A percentile compares a stretch with the other conserved stretches of the same genome.
Evolutionary conservation across 1,139 yeast genomes (phyloP).

Genomic region (Schwanniomyces etchellsii): DNA sequence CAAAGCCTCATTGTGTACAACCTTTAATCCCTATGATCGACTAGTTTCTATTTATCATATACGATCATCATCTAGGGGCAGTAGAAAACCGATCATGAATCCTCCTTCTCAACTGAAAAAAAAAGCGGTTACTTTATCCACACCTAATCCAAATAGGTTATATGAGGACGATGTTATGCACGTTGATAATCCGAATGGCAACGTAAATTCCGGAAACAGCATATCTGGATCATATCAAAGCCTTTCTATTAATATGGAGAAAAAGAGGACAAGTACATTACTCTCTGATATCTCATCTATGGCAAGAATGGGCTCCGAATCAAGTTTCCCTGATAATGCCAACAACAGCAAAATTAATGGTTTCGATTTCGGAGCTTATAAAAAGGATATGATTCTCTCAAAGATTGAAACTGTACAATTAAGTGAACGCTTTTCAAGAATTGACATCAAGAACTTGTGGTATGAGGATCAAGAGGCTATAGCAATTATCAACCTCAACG

Average conservation of each 20-base stretch:
- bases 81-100: slow-evolving; percentile 5
- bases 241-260: slow-evolving; percentile 39
- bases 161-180: slow-evolving; percentile 33
- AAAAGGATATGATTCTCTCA: slow-evolving; percentile 66
- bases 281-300: slow-evolving; percentile 52
- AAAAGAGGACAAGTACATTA: slow-evolving; percentile 49
- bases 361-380: slow-evolving; percentile 25
- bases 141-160: slow-evolving; percentile 39
- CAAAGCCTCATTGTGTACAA: slow-evolving; percentile 42
- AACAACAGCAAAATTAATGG: slow-evolving; percentile 12
- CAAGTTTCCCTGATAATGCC: slow-evolving; percentile 24
- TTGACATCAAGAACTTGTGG: slow-evolving; percentile 39
- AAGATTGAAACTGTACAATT: slow-evolving; percentile 45
- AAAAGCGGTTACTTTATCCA: slow-evolving; percentile 24
- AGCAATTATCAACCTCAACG: slow-evolving; percentile 32
- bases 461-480: slow-evolving; percentile 58
- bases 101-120: slow-evolving; percentile 15
- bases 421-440: slow-evolving; percentile 19
- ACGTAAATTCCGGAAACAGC: neutral
- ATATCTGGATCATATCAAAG: slow-evolving; percentile 6
- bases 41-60: slow-evolving; percentile 46
- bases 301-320: slow-evolving; percentile 55
- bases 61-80: slow-evolving; percentile 30
- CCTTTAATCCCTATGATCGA: slow-evolving; percentile 42
- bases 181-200: slow-evolving; percentile 9